phyloP scores from a whole-genome alignment of 2,329 filamentous ascomycete species.

The Colletotrichum limetticola region DNA sequence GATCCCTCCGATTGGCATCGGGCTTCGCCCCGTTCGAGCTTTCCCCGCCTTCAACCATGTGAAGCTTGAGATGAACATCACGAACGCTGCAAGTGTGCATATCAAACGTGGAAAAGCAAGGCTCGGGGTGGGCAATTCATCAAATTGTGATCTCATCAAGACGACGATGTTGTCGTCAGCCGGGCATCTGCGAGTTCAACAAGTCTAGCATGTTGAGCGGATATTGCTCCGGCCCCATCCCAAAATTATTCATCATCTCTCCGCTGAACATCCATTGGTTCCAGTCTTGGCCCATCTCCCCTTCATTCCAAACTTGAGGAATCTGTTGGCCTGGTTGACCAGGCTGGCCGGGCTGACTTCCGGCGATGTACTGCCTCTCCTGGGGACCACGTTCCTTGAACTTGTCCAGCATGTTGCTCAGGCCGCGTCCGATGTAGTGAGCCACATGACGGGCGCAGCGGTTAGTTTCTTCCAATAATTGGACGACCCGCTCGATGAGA shows the following conservation, averaged over 20 bases:
- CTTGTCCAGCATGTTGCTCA: constrained; percentile 43
- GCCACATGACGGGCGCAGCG: constrained; percentile 43
- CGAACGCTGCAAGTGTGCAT: constrained; percentile 7
- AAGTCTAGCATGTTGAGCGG: constrained; percentile 40
- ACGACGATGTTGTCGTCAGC: constrained; percentile 25
- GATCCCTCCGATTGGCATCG: constrained; percentile 13
- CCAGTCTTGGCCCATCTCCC: constrained; percentile 36
- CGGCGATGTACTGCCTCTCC: constrained; percentile 1
- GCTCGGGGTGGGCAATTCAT: background rate
- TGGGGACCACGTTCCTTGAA: constrained; percentile 39
- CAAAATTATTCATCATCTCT: constrained; percentile 36
- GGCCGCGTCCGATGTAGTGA: constrained; percentile 43
- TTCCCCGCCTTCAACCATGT: background rate
- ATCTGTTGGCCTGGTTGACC: constrained; percentile 7
- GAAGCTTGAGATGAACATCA: constrained; percentile 1
- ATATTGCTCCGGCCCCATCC: constrained; percentile 35
- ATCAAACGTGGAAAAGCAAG: constrained; percentile 1
- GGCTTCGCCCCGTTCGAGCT: background rate
- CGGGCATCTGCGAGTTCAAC: constrained; percentile 42
- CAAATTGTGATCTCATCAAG: constrained; percentile 2
- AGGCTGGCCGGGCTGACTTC: background rate
- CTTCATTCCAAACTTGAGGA: constrained; percentile 18
- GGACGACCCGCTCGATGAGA: constrained; percentile 41
- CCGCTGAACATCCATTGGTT: constrained; percentile 42
- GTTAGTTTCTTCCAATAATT: constrained; percentile 39